Evolutionary conservation across 495 filamentous ascomycete species (phyloP).

Genomic region (Penicillium nucicola): DNA sequence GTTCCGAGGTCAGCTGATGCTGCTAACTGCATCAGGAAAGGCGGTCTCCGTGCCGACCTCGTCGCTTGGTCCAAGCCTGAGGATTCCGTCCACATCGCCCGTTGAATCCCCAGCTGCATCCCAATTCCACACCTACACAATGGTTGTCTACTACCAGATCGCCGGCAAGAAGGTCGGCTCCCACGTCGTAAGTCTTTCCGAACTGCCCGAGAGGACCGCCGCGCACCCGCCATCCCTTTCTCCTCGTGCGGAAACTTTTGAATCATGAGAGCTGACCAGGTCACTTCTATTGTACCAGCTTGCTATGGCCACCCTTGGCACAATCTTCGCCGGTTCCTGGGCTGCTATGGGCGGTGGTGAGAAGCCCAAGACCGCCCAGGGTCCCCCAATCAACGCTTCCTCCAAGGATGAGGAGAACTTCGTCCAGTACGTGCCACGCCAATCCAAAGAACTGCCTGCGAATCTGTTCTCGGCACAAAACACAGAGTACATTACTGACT

Average conservation of each 20-base stretch:
- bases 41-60: constrained; percentile 27
- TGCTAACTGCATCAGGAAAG: constrained; percentile 22
- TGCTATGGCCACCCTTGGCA: constrained; percentile 75
- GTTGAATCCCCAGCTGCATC: constrained; percentile 31
- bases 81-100: constrained; percentile 29
- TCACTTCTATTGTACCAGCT: constrained; percentile 55
- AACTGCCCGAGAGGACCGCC: neutral
- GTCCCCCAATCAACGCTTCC: constrained; percentile 80
- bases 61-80: constrained; percentile 19
- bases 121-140: constrained; percentile 52
- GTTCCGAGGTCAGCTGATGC: neutral
- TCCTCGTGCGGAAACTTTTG: constrained; percentile 12
- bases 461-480: neutral
- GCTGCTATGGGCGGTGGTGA: constrained; percentile 58
- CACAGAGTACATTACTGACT: constrained; percentile 3
- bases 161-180: constrained; percentile 90
- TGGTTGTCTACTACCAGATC: constrained; percentile 84
- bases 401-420: constrained; percentile 95
- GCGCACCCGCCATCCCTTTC: constrained; percentile 21
- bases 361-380: constrained; percentile 53
- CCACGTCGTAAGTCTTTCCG: constrained; percentile 70
- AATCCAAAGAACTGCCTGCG: neutral
- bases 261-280: constrained; percentile 12
- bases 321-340: constrained; percentile 56
- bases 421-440: constrained; percentile 72